Conservation (phyloP, 1,284 basidiomycete genomes). For the Ustilago loliicola region DNA sequence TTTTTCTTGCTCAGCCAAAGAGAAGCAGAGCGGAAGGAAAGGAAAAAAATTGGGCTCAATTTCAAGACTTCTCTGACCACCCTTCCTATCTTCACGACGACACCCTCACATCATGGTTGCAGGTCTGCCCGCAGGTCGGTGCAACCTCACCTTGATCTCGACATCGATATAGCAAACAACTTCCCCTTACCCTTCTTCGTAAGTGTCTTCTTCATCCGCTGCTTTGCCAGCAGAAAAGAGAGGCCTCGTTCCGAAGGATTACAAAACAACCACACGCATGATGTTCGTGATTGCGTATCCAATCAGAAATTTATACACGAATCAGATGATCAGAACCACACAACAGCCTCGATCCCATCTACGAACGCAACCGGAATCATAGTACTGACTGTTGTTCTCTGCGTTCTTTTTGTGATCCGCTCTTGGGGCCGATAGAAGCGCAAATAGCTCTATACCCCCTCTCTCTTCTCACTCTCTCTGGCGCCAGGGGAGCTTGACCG, state of each 20-base stretch:
- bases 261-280: constrained; percentile 46
- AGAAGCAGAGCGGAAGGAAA: constrained; percentile 7
- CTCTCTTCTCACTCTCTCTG: not conserved
- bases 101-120: constrained; percentile 17
- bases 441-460: constrained; percentile 5
- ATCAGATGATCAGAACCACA: constrained; percentile 48
- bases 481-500: not conserved
- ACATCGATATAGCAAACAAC: not conserved
- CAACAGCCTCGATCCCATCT: not conserved
- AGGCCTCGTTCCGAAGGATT: constrained; percentile 33
- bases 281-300: constrained; percentile 52
- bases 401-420: not conserved
- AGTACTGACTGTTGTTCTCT: constrained; percentile 9
- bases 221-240: not conserved
- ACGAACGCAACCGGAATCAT: not conserved
- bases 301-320: constrained; percentile 55
- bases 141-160: constrained; percentile 5
- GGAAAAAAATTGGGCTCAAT: not conserved
- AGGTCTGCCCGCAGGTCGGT: constrained; percentile 37
- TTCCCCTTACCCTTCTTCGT: constrained; percentile 6
- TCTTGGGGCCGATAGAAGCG: not conserved
- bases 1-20: constrained; percentile 8
- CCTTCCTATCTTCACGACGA: not conserved
- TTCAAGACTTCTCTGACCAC: not conserved
- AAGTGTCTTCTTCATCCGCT: constrained; percentile 21